A percentile compares a stretch with the other conserved stretches of the same genome.
phyloP scores from a whole-genome alignment of 2,329 filamentous ascomycete species.

The Iodosphaeria phyllophila region DNA sequence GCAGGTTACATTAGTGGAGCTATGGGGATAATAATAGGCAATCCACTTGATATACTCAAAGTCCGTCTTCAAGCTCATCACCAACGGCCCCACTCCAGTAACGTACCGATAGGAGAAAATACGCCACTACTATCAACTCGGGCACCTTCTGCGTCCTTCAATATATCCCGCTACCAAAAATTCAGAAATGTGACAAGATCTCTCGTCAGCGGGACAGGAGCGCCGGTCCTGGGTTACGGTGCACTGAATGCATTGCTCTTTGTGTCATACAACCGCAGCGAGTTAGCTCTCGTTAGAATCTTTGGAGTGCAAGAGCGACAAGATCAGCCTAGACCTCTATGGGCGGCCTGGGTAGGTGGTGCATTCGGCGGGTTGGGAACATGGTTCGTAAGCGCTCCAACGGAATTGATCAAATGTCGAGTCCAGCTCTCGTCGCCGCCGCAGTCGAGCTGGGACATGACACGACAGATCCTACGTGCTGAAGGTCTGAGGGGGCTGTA shows the following conservation, averaged over 20 bases:
- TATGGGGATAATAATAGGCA: constrained; percentile 67
- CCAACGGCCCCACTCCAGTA: no score
- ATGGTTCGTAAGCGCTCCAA: constrained; percentile 73
- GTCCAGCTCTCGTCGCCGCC: constrained; percentile 42
- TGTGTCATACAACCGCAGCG: constrained; percentile 74
- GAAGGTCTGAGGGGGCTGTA: constrained; percentile 56
- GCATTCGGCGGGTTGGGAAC: constrained; percentile 68
- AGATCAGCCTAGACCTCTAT: no score
- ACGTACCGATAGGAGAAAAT: no score
- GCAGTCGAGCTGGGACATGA: constrained; percentile 43
- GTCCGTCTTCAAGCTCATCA: constrained; percentile 55
- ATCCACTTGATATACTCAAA: constrained; percentile 55
- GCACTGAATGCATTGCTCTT: constrained; percentile 83
- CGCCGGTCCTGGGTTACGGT: constrained; percentile 77
- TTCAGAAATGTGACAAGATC: constrained; percentile 18
- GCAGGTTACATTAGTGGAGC: constrained; percentile 35
- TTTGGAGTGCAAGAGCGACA: constrained; percentile 16
- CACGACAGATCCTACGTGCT: constrained; percentile 36
- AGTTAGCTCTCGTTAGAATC: constrained; percentile 34
- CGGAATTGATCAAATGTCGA: constrained; percentile 78
- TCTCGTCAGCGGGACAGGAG: constrained; percentile 50
- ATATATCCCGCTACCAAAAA: no score
- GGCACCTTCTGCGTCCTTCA: no score
- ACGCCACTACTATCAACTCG: no score
- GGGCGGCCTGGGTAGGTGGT: constrained; percentile 61